Evolutionary conservation across 768 basidiomycete genomes (phyloP).

Genomic region (Psilocybe sp.): DNA sequence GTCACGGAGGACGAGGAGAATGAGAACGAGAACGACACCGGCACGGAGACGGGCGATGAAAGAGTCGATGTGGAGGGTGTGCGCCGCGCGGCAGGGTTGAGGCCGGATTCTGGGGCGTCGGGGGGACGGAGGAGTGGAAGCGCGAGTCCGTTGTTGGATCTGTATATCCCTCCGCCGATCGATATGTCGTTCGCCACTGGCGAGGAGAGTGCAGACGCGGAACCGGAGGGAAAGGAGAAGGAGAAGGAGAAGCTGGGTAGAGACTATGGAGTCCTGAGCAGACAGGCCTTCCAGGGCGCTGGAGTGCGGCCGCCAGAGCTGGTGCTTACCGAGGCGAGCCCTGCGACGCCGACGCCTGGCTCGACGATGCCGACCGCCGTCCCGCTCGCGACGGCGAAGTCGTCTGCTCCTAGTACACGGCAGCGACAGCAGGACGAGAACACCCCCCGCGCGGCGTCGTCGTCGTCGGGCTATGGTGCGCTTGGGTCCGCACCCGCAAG

Average conservation of each 20-base stretch:
- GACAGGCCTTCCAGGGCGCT: no score
- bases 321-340: slow-evolving; percentile 15
- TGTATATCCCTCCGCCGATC: slow-evolving; percentile 17
- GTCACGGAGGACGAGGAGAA: slow-evolving; percentile 24
- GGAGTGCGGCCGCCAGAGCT: slow-evolving; percentile 10
- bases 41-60: no score
- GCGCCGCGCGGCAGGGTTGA: no score
- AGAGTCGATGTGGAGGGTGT: no score
- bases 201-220: no score
- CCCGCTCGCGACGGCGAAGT: not conserved
- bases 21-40: slow-evolving; percentile 4
- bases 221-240: no score
- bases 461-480: slow-evolving; percentile 13
- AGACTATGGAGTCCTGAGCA: no score
- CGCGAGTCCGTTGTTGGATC: slow-evolving; percentile 16
- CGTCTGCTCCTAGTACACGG: not conserved
- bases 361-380: slow-evolving; percentile 15
- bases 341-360: slow-evolving; percentile 21
- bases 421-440: slow-evolving; percentile 2
- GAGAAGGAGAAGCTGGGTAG: no score
- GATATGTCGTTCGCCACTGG: not conserved
- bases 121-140: slow-evolving; percentile 11
- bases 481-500: slow-evolving; percentile 1
- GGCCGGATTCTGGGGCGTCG: not conserved
- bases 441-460: slow-evolving; percentile 15